Evolutionary conservation across 78 protist species (phyloP).

Genomic region (Carpediemonas membranifera): DNA sequence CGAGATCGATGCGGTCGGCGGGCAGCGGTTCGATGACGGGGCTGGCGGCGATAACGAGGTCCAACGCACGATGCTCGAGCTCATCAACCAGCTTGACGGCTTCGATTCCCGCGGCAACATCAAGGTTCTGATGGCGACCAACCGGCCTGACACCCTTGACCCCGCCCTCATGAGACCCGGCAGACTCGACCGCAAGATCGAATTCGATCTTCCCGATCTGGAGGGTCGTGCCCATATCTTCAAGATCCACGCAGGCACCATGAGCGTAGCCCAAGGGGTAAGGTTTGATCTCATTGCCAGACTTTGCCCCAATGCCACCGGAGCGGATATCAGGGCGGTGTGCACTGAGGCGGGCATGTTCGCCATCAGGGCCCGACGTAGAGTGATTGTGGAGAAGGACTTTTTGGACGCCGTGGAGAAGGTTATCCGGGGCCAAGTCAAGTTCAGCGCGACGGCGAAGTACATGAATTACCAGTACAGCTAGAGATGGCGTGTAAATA

Average conservation of each 20-base stretch:
- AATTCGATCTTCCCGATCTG: constrained; percentile 88
- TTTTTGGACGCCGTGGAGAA: constrained; percentile 93
- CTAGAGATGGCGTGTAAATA: too few relatives aligned
- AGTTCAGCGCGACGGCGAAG: too few relatives aligned
- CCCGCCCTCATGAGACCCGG: constrained; percentile 98
- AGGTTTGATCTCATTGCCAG: constrained; percentile 95
- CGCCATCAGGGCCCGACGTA: constrained; percentile 68
- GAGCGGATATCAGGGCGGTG: constrained; percentile 25
- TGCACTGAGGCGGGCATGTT: constrained; percentile 82
- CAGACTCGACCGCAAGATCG: constrained; percentile 88
- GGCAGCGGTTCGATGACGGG: constrained; percentile 86
- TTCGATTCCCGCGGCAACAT: constrained; percentile 97
- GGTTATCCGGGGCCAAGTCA: too few relatives aligned
- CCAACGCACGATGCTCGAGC: constrained; percentile 98
- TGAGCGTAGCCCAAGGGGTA: constrained; percentile 78
- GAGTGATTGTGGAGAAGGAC: constrained; percentile 86
- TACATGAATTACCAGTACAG: too few relatives aligned
- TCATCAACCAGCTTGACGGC: constrained; percentile 97
- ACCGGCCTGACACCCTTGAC: constrained; percentile 94
- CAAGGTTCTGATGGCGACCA: constrained; percentile 73
- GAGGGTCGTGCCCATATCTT: constrained; percentile 39
- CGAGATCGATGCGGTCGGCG: constrained; percentile 97
- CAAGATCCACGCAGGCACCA: constrained; percentile 36
- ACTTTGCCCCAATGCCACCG: constrained; percentile 92
- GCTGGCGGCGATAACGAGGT: constrained; percentile 95